Base-by-base conservation (phyloP, 164 flowering plant species). In the Liquidambar formosana region DNA sequence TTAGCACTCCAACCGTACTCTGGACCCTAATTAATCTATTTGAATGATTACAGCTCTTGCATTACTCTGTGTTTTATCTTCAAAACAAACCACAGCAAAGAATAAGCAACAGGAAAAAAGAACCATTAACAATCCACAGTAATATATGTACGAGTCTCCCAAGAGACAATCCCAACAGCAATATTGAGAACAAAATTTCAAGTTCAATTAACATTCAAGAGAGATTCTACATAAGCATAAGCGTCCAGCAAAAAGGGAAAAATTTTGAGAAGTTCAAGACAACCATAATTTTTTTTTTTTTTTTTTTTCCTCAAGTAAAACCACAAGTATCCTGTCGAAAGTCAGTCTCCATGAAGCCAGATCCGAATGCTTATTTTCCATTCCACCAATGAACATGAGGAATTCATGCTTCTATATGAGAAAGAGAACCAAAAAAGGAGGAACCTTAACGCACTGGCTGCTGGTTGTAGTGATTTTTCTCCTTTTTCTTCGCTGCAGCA, bases 401-500 rank as follows among this genome's bases (percentile, higher is more conserved):
- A 65, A 22, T 64, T 57, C 77, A 65, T 47, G 70, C 51, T 73
- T 69, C 66, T 49, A 52, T 66, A 41, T 67, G 44, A 57, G n/a
- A 64, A 51, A 57, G 47, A 59, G 56, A 45, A 69, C 72, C 3
- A 47, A 8, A 68, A 65, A n/a, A 10, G 13, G 22, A 58, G n/a
- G 19, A 4, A 26, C 14, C 69, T 83, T 81, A 86, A 81, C 89
- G 75, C 51, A 80, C 75, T 0, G 90, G 90, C 74, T 88, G 90
- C 83, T 76, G 84, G 80, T 89, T 91, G 80, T 89, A 91, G 65
- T 91, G 97, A 67, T 80, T 85, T 80, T 89, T 91, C 79, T 91
- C 94, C 73, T 91, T 96, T 78, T 96, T 96, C 90, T 96, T 96
- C 51, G 98, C 96, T 22, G 99, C 99, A 46, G 97, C 98, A 57